A percentile compares a stretch with the other conserved stretches of the same genome.
Evolutionary conservation across 495 filamentous ascomycete species (phyloP).

Genomic region (Hyaloscypha finlandica): DNA sequence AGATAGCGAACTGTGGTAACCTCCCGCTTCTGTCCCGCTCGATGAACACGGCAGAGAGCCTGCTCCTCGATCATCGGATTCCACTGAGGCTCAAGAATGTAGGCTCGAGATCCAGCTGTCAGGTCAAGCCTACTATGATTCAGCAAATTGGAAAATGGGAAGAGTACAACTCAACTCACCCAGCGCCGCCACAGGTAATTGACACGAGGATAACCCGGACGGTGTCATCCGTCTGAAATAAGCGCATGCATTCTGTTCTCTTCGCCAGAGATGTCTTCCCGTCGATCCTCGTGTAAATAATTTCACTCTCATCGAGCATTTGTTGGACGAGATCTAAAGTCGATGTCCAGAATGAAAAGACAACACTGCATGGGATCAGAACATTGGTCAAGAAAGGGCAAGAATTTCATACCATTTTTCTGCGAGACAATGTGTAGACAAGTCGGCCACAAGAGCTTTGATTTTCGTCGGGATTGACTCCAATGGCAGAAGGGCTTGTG

Average conservation of each 20-base stretch:
- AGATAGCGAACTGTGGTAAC: slow-evolving; percentile 41
- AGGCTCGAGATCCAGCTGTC: slow-evolving; percentile 41
- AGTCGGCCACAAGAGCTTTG: too few species aligned
- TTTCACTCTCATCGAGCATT: background rate
- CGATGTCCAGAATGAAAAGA: slow-evolving; percentile 1
- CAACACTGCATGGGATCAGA: background rate
- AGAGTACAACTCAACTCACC: background rate
- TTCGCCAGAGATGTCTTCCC: background rate
- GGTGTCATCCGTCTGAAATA: background rate
- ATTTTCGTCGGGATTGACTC: too few species aligned
- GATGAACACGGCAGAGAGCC: slow-evolving; percentile 40
- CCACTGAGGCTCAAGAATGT: slow-evolving; percentile 45
- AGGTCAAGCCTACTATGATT: slow-evolving; percentile 36
- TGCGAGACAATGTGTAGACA: too few species aligned
- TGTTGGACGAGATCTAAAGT: background rate
- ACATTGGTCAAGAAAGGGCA: too few species aligned
- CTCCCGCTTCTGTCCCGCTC: slow-evolving; percentile 39
- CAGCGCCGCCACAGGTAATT: background rate
- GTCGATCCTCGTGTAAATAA: background rate
- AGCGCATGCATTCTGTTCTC: background rate
- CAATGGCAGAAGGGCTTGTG: too few species aligned
- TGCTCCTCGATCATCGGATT: slow-evolving; percentile 46
- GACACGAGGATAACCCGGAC: background rate
- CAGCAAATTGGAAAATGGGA: background rate
- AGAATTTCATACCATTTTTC: too few species aligned